phyloP scores from a whole-genome alignment of 1,284 basidiomycete genomes.

The Taiwanofungus camphoratus region DNA sequence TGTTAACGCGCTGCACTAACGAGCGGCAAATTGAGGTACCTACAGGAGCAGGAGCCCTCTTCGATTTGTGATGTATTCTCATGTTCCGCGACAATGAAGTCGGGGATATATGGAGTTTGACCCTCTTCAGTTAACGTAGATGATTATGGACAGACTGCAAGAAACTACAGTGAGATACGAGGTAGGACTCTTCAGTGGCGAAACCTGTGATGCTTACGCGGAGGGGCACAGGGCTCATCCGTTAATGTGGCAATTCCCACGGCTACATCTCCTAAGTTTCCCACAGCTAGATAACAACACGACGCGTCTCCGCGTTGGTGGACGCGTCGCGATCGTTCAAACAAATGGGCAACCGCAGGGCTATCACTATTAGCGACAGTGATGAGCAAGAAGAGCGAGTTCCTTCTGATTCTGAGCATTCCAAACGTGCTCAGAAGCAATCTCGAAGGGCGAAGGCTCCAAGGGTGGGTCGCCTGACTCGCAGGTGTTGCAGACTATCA shows the following conservation, averaged over 20 bases:
- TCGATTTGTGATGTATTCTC: constrained; percentile 78
- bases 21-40: constrained; percentile 22
- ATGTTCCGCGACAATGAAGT: constrained; percentile 53
- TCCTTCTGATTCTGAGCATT: constrained; percentile 9
- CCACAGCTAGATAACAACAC: constrained; percentile 9
- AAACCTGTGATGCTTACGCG: constrained; percentile 22
- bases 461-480: background rate
- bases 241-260: constrained; percentile 19
- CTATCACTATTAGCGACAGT: constrained; percentile 21
- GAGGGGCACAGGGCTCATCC: constrained; percentile 10
- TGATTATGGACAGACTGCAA: background rate
- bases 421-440: constrained; percentile 15
- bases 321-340: constrained; percentile 14
- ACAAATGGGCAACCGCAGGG: constrained; percentile 38
- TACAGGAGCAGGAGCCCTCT: constrained; percentile 69
- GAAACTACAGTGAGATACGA: constrained; percentile 1
- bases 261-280: constrained; percentile 13
- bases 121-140: constrained; percentile 9
- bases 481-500: too few species aligned
- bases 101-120: constrained; percentile 22
- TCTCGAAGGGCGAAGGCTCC: background rate
- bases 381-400: constrained; percentile 17
- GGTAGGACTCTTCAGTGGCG: constrained; percentile 8
- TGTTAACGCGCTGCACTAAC: constrained; percentile 6
- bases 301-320: constrained; percentile 4